These are phyloP conservation scores for Candida ovalis DNA, from an alignment of 805 yeast genomes.

Conservation along the genomic window DNA sequence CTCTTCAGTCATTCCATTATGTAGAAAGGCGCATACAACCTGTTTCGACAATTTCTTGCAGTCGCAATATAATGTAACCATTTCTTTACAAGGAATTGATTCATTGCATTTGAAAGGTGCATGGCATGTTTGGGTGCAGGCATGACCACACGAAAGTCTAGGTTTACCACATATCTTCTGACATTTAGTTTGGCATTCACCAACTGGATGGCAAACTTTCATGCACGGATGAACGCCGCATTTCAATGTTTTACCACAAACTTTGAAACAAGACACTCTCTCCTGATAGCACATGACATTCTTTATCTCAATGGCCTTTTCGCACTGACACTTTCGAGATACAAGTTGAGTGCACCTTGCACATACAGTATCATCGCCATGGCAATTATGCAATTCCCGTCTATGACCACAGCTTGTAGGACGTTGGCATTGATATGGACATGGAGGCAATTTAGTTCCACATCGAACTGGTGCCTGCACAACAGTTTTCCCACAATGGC, in stretches of 20 bases:
- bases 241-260: conserved; percentile 49
- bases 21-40: conserved; percentile 45
- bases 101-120: conserved; percentile 50
- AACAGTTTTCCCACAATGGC: conserved; percentile 78
- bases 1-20: conserved; percentile 20
- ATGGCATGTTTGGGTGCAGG: conserved; percentile 65
- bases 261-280: conserved; percentile 63
- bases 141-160: conserved; percentile 61
- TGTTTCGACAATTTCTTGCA: conserved; percentile 56
- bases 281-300: conserved; percentile 69
- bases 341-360: conserved; percentile 65
- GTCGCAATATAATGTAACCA: conserved; percentile 49
- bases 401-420: conserved; percentile 64
- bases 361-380: conserved; percentile 57
- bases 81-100: conserved; percentile 45
- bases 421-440: conserved; percentile 63
- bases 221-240: conserved; percentile 52
- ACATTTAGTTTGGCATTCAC: conserved; percentile 61
- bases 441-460: conserved; percentile 64
- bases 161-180: conserved; percentile 51
- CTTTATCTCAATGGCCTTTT: conserved; percentile 36
- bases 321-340: conserved; percentile 29
- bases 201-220: conserved; percentile 51
- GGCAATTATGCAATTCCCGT: conserved; percentile 71
- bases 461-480: conserved; percentile 82